These are phyloP conservation scores for Leersia perrieri DNA, from an alignment of 176 grass and related monocot species.

Conservation along the genomic window DNA sequence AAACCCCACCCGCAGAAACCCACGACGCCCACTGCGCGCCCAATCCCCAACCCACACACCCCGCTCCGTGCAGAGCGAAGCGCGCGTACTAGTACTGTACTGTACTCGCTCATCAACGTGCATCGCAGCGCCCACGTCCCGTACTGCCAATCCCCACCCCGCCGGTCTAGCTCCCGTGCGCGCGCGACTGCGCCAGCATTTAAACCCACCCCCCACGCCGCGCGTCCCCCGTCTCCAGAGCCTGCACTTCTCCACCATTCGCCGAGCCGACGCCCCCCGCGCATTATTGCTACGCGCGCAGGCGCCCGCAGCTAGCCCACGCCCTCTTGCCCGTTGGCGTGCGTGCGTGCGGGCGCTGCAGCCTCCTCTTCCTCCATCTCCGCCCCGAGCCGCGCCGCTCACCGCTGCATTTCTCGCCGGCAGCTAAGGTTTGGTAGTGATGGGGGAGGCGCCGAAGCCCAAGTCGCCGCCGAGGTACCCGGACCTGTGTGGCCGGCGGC, in stretches of 20 bases:
- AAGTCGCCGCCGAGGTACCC: slow-evolving; percentile 90
- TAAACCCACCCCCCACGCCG: not conserved
- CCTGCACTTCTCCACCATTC: too few relatives aligned
- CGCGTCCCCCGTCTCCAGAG: too few relatives aligned
- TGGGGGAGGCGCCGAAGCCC: slow-evolving; percentile 53
- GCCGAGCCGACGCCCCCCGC: not conserved
- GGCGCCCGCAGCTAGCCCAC: too few relatives aligned
- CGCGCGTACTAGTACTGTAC: too few relatives aligned
- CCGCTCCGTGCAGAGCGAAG: not conserved
- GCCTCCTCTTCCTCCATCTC: too few relatives aligned
- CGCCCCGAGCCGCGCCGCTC: too few relatives aligned
- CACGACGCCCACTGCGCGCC: not conserved
- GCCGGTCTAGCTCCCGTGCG: not conserved
- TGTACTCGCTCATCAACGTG: not conserved
- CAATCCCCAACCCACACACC: not conserved
- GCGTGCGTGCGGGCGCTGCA: not conserved
- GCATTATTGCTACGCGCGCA: too few relatives aligned
- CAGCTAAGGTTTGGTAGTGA: too few relatives aligned
- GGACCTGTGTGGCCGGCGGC: slow-evolving; percentile 67
- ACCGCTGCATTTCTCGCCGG: too few relatives aligned
- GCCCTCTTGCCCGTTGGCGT: too few relatives aligned
- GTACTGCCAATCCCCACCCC: too few relatives aligned
- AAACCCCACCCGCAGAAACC: not conserved
- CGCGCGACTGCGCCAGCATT: not conserved
- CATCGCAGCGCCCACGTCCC: not conserved